phyloP scores from a whole-genome alignment of 1,139 yeast species.

The Arxiozyma slooffiae region DNA sequence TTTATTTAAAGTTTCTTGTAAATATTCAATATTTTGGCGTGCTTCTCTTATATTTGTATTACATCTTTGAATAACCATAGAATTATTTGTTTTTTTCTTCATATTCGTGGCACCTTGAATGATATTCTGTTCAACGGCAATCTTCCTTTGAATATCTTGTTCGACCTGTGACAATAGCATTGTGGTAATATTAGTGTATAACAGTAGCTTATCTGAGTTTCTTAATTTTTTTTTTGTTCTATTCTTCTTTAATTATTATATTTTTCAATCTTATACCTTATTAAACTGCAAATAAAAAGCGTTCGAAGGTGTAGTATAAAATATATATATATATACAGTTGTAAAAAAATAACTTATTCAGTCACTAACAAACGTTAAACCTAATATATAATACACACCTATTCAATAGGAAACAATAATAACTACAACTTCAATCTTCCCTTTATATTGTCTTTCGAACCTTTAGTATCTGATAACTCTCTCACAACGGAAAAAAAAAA shows the following conservation, averaged over 20 bases:
- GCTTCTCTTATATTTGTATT: slow-evolving; percentile 87
- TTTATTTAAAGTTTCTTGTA: slow-evolving; percentile 66
- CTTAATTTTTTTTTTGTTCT: background rate
- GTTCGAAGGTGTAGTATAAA: background rate
- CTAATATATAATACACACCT: background rate
- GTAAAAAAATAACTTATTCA: background rate
- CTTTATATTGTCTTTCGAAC: background rate
- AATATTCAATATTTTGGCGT: slow-evolving; percentile 78
- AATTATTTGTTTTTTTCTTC: slow-evolving; percentile 66
- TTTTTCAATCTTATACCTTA: background rate
- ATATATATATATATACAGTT: background rate
- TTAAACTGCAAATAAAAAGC: background rate
- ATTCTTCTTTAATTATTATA: background rate
- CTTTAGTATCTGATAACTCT: background rate
- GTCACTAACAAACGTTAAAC: background rate
- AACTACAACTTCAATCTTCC: background rate
- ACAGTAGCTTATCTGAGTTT: no score
- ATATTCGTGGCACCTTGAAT: slow-evolving; percentile 79
- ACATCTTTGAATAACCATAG: slow-evolving; percentile 80
- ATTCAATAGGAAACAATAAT: background rate
- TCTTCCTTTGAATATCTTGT: slow-evolving; percentile 65
- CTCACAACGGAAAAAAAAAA: background rate
- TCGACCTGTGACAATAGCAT: slow-evolving; percentile 24
- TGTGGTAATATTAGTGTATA: background rate
- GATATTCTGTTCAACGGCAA: slow-evolving; percentile 78